Percentiles rank a stretch among this genome's conserved stretches.
Evolutionary conservation across 2,329 filamentous ascomycete genomes (phyloP).

Genomic region (Colletotrichum neosansevieriae): DNA sequence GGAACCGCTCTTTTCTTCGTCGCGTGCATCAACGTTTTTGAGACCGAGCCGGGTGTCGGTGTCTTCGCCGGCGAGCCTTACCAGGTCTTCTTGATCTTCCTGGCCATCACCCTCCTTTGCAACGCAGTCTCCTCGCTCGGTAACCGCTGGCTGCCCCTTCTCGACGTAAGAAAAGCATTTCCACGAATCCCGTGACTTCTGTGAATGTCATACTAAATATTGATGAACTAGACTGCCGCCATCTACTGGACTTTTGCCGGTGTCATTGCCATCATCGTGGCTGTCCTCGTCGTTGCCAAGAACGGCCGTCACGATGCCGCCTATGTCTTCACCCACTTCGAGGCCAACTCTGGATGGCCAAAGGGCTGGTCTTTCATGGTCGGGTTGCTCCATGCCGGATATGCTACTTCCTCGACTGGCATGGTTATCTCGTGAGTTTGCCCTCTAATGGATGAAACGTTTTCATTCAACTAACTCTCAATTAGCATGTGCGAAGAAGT

Average conservation of each 20-base stretch:
- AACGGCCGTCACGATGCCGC: slow-evolving; percentile 72
- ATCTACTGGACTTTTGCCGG: slow-evolving; percentile 82
- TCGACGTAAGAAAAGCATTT: slow-evolving; percentile 70
- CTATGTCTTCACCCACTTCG: slow-evolving; percentile 78
- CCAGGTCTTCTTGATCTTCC: slow-evolving; percentile 79
- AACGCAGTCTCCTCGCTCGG: slow-evolving; percentile 75
- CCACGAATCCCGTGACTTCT: not conserved
- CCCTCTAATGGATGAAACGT: slow-evolving; percentile 19
- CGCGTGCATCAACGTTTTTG: slow-evolving; percentile 68
- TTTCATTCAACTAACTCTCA: slow-evolving; percentile 30
- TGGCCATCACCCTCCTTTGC: slow-evolving; percentile 73
- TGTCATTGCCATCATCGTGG: slow-evolving; percentile 73
- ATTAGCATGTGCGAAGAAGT: slow-evolving; percentile 80
- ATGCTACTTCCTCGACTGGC: slow-evolving; percentile 80
- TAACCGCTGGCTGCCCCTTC: slow-evolving; percentile 74
- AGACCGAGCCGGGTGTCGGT: slow-evolving; percentile 55
- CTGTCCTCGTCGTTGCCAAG: slow-evolving; percentile 74
- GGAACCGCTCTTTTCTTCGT: slow-evolving; percentile 76
- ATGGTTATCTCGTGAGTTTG: slow-evolving; percentile 80
- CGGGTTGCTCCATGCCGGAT: slow-evolving; percentile 78
- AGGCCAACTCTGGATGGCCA: slow-evolving; percentile 76
- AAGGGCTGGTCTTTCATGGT: slow-evolving; percentile 80
- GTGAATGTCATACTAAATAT: slow-evolving; percentile 17
- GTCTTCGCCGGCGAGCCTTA: slow-evolving; percentile 65
- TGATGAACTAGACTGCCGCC: slow-evolving; percentile 69